These are phyloP conservation scores for Verbascum thapsus DNA, from an alignment of 257 asterid genomes.

Conservation along the genomic window DNA sequence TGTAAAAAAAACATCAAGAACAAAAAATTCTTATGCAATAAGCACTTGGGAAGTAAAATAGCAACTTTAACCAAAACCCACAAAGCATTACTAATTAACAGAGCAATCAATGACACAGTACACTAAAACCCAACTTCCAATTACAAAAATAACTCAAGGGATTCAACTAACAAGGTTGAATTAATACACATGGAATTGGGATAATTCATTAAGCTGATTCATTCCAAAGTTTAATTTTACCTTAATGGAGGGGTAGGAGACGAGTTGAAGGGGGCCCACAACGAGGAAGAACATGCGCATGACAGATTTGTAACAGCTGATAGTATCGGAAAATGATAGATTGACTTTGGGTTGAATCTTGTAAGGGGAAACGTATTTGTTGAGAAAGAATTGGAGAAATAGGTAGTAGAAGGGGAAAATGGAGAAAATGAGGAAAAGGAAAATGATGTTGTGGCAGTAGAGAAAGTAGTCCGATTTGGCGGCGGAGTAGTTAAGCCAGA, in stretches of 20 bases:
- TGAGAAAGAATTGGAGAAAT: constrained; percentile 57
- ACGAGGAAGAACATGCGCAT: constrained; percentile 85
- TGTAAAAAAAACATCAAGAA: too few relatives aligned
- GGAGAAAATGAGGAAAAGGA: constrained; percentile 80
- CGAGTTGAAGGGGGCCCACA: constrained; percentile 92
- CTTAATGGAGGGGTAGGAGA: constrained; percentile 78
- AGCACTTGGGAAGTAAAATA: too few relatives aligned
- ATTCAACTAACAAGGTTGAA: too few relatives aligned
- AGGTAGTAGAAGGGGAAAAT: constrained; percentile 69
- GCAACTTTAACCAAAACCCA: too few relatives aligned
- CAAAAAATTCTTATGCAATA: too few relatives aligned
- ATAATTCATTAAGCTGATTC: too few relatives aligned
- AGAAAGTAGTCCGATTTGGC: constrained; percentile 85
- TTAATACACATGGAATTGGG: too few relatives aligned
- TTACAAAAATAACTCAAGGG: too few relatives aligned
- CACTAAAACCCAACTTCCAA: too few relatives aligned
- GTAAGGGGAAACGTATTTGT: constrained; percentile 40
- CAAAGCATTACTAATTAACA: too few relatives aligned
- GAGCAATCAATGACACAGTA: too few relatives aligned
- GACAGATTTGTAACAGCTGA: constrained; percentile 78
- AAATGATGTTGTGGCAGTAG: constrained; percentile 84
- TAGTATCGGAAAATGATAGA: constrained; percentile 56
- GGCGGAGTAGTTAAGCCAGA: constrained; percentile 88
- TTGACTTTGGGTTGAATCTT: constrained; percentile 86
- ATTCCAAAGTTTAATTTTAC: constrained; percentile 33